phyloP scores from a whole-genome alignment of 1,284 basidiomycete genomes.

The Sparassis latifolia region DNA sequence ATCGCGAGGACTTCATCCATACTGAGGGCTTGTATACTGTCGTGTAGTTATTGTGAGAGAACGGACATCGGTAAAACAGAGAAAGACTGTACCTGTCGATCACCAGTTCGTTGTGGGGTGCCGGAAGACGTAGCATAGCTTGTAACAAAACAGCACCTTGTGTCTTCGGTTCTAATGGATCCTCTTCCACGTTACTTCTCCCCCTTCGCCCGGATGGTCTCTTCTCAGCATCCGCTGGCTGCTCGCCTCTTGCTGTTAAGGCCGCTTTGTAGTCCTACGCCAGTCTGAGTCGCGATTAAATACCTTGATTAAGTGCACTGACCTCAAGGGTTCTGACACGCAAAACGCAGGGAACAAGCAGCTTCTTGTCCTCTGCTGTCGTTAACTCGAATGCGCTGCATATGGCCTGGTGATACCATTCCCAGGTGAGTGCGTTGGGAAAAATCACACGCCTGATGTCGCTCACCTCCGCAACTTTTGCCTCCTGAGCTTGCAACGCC shows the following conservation, averaged over 20 bases:
- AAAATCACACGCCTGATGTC: background rate
- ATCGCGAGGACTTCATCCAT: conserved; percentile 58
- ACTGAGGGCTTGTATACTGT: conserved; percentile 55
- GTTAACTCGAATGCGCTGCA: conserved; percentile 54
- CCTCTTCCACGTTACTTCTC: conserved; percentile 12
- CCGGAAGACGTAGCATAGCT: conserved; percentile 63
- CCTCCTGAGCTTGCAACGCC: conserved; percentile 35
- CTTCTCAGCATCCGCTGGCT: conserved; percentile 8
- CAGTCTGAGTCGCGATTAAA: background rate
- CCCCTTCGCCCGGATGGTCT: conserved; percentile 12
- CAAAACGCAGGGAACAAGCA: conserved; percentile 44
- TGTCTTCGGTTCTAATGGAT: conserved; percentile 56
- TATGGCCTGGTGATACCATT: conserved; percentile 20
- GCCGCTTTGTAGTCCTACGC: conserved; percentile 32
- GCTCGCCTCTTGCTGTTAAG: conserved; percentile 4
- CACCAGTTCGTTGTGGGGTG: conserved; percentile 60
- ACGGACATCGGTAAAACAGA: background rate
- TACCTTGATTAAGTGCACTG: background rate
- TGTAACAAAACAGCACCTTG: conserved; percentile 86
- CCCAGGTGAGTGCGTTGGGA: background rate
- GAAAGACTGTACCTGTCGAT: conserved; percentile 51
- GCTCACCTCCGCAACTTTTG: conserved; percentile 42
- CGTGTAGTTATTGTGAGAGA: background rate
- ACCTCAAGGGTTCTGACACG: conserved; percentile 34
- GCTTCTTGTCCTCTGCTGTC: conserved; percentile 28